Percentiles rank a stretch among this genome's conserved stretches.
phyloP scores from a whole-genome alignment of 2,329 filamentous ascomycete genomes.

The Phoma sp. region DNA sequence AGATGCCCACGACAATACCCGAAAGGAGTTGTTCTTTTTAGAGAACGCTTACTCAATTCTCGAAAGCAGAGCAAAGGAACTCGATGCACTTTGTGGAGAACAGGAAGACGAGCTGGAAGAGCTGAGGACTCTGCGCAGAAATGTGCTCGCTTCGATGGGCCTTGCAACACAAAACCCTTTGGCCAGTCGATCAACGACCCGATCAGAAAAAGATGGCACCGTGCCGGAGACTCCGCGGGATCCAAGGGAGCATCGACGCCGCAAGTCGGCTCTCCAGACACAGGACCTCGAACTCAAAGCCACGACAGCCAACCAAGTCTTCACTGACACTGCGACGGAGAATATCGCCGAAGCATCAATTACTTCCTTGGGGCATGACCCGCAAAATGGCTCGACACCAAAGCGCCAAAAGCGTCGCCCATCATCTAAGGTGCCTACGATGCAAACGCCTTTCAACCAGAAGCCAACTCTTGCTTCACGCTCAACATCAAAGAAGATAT shows the following conservation, averaged over 20 bases:
- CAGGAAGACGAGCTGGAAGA: conserved; percentile 43
- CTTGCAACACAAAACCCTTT: conserved; percentile 21
- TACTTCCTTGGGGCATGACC: conserved; percentile 26
- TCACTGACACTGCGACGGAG: conserved; percentile 26
- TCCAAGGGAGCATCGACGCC: conserved; percentile 31
- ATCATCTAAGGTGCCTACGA: conserved; percentile 40
- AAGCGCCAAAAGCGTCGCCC: conserved; percentile 51
- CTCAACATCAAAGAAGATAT: conserved; percentile 24
- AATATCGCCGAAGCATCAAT: conserved; percentile 32
- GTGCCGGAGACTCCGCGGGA: conserved; percentile 21
- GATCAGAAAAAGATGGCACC: conserved; percentile 18
- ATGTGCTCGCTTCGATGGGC: conserved; percentile 37
- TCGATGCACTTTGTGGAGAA: conserved; percentile 33
- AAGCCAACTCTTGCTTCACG: conserved; percentile 20
- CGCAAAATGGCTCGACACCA: conserved; percentile 44
- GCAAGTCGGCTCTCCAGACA: conserved; percentile 27
- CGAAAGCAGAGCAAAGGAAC: conserved; percentile 32
- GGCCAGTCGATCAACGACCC: conserved; percentile 19
- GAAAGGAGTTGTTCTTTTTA: conserved; percentile 23
- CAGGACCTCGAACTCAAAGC: conserved; percentile 16
- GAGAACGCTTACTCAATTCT: conserved; percentile 28
- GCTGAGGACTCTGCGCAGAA: conserved; percentile 32
- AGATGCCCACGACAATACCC: conserved; percentile 22
- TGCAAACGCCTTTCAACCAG: conserved; percentile 38
- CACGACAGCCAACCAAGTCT: conserved; percentile 1